Percentiles rank a stretch among this genome's conserved stretches.
phyloP scores from a whole-genome alignment of 2,329 filamentous ascomycete species.

The Scorias spongiosa region DNA sequence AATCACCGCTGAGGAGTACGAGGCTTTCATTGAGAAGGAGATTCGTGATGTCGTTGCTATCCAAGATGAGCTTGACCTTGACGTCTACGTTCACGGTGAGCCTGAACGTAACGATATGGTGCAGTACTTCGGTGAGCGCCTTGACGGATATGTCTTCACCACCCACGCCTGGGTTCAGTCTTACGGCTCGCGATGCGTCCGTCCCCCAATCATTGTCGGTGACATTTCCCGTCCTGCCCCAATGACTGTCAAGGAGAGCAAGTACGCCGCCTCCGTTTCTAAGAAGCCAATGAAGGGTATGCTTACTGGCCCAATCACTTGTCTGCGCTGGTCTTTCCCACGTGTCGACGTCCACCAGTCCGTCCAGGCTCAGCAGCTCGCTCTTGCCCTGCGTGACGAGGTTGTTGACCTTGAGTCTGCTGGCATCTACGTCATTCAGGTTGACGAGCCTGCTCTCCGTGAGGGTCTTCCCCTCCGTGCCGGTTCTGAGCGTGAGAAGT shows the following conservation, averaged over 20 bases:
- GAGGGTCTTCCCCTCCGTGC: slow-evolving; percentile 95
- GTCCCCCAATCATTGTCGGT: slow-evolving; percentile 95
- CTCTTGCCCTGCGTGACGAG: slow-evolving; percentile 94
- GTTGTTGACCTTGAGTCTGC: slow-evolving; percentile 95
- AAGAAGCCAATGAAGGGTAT: slow-evolving; percentile 99
- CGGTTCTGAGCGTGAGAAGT: slow-evolving; percentile 88
- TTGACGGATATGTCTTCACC: slow-evolving; percentile 96
- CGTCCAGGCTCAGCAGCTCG: slow-evolving; percentile 95
- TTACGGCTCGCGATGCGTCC: slow-evolving; percentile 96
- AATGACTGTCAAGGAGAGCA: slow-evolving; percentile 99
- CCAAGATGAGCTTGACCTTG: slow-evolving; percentile 93
- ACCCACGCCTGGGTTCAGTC: slow-evolving; percentile 98
- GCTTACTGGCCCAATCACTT: slow-evolving; percentile 98
- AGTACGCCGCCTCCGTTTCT: slow-evolving; percentile 90
- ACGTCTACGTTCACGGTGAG: slow-evolving; percentile 96
- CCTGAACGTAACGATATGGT: slow-evolving; percentile 99
- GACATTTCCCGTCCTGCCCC: slow-evolving; percentile 92
- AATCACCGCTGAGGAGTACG: slow-evolving; percentile 82
- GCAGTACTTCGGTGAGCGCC: slow-evolving; percentile 97
- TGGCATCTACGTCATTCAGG: slow-evolving; percentile 94
- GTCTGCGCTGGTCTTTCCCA: slow-evolving; percentile 98
- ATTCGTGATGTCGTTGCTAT: slow-evolving; percentile 89
- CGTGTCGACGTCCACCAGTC: slow-evolving; percentile 99
- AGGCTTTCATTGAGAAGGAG: slow-evolving; percentile 99
- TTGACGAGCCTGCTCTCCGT: slow-evolving; percentile 97